These are phyloP conservation scores for Exophiala mesophila DNA, from an alignment of 2,329 filamentous ascomycete genomes.

Conservation along the genomic window DNA sequence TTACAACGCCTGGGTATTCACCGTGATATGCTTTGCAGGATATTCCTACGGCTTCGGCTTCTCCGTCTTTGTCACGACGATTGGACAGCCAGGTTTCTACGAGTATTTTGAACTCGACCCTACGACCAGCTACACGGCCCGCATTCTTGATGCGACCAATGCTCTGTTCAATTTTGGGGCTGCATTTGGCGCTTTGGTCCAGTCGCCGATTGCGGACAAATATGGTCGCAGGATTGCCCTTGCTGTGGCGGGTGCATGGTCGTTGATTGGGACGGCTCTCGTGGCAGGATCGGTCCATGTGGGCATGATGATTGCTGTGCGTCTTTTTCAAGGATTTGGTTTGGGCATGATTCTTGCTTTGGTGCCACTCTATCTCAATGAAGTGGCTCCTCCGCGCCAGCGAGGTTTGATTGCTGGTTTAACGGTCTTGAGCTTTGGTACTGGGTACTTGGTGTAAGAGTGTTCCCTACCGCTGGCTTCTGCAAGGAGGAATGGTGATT, in stretches of 20 bases:
- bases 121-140: conserved; percentile 29
- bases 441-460: conserved; percentile 1
- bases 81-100: conserved; percentile 7
- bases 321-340: conserved; percentile 33
- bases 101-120: conserved; percentile 3
- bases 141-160: conserved; percentile 42
- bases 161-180: conserved; percentile 41
- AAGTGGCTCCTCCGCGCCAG: conserved; percentile 32
- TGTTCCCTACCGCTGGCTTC: background rate
- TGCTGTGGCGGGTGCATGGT: conserved; percentile 32
- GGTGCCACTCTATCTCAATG: conserved; percentile 39
- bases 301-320: conserved; percentile 16
- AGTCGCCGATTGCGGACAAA: conserved; percentile 35
- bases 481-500: too few species aligned
- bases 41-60: conserved; percentile 1
- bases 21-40: conserved; percentile 1
- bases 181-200: conserved; percentile 32
- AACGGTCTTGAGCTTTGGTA: background rate
- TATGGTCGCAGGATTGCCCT: conserved; percentile 35
- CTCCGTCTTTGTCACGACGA: background rate
- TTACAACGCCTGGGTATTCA: conserved; percentile 1
- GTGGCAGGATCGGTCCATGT: conserved; percentile 30
- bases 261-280: conserved; percentile 33
- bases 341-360: conserved; percentile 42
- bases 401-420: conserved; percentile 1